phyloP scores from a whole-genome alignment of 768 basidiomycete species.

The Cytidiella melzeri region DNA sequence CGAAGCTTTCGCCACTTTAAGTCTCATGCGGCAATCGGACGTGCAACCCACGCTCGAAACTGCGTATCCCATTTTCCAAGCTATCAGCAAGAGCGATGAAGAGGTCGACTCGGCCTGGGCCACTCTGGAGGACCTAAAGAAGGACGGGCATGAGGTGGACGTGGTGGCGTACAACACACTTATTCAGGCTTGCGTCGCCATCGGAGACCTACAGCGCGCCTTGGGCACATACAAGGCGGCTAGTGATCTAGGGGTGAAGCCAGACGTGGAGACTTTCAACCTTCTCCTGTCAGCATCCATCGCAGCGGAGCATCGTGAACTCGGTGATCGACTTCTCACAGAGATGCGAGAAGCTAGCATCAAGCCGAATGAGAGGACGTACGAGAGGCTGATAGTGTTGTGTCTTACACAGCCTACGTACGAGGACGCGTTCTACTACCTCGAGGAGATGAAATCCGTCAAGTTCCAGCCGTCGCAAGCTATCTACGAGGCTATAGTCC shows the following conservation, averaged over 20 bases:
- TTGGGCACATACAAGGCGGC: constrained; percentile 70
- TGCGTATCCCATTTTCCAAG: constrained; percentile 44
- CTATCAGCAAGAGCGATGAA: constrained; percentile 42
- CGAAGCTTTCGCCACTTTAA: constrained; percentile 56
- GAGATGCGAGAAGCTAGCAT: constrained; percentile 59
- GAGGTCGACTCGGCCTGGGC: constrained; percentile 60
- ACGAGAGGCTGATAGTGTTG: constrained; percentile 60
- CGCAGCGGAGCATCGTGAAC: constrained; percentile 47
- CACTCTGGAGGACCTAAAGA: constrained; percentile 53
- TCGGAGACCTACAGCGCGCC: constrained; percentile 69
- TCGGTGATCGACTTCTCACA: constrained; percentile 60
- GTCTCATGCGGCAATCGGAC: constrained; percentile 50
- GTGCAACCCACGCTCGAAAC: constrained; percentile 48
- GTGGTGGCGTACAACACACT: constrained; percentile 58
- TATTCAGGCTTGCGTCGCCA: constrained; percentile 52
- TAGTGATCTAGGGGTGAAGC: constrained; percentile 45
- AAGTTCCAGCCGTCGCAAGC: constrained; percentile 44
- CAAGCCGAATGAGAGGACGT: constrained; percentile 53
- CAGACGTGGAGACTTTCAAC: constrained; percentile 65
- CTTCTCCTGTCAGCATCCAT: constrained; percentile 62
- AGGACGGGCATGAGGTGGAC: constrained; percentile 47
- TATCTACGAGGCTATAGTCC: constrained; percentile 56
- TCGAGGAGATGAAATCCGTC: constrained; percentile 80
- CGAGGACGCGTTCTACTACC: constrained; percentile 84
- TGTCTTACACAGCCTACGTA: constrained; percentile 68